Percentiles rank a stretch among this genome's conserved stretches.
Evolutionary conservation across 2,329 filamentous ascomycete genomes (phyloP).

Genomic region (Parastagonospora avenae): DNA sequence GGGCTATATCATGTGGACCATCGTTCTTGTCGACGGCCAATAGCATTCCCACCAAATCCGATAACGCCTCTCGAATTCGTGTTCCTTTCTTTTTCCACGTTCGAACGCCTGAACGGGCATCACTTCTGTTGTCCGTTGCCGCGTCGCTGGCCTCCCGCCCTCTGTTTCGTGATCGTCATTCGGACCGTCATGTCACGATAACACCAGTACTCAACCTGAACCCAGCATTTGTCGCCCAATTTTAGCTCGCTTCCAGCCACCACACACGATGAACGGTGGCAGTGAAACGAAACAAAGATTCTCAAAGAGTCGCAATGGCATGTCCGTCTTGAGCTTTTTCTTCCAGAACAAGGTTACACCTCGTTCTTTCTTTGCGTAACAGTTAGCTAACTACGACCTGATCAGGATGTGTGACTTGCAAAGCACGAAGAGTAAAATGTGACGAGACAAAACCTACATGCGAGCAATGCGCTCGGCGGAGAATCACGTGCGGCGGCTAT

Average conservation of each 20-base stretch:
- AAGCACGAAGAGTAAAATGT: constrained; percentile 72
- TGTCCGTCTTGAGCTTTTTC: constrained; percentile 14
- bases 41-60: constrained; percentile 2
- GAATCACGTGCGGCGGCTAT: constrained; percentile 70
- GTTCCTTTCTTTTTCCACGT: not conserved
- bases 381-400: constrained; percentile 8
- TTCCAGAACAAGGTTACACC: constrained; percentile 10
- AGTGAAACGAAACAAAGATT: constrained; percentile 12
- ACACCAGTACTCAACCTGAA: not conserved
- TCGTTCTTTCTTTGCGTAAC: not conserved
- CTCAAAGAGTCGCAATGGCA: constrained; percentile 20
- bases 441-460: constrained; percentile 72
- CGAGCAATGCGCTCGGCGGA: constrained; percentile 67
- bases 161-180: constrained; percentile 3
- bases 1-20: constrained; percentile 4
- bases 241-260: not conserved
- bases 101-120: constrained; percentile 5
- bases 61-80: not conserved
- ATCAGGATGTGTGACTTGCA: constrained; percentile 72
- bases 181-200: constrained; percentile 1
- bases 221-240: not conserved
- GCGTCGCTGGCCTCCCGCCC: constrained; percentile 2
- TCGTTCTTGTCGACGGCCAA: not conserved
- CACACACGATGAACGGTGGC: constrained; percentile 4
- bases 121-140: constrained; percentile 6